Evolutionary conservation across 352 stramenopile species (phyloP), one percentile per base, ranked within the genome.

Genomic region (Phytophthora sansomeana): DNA sequence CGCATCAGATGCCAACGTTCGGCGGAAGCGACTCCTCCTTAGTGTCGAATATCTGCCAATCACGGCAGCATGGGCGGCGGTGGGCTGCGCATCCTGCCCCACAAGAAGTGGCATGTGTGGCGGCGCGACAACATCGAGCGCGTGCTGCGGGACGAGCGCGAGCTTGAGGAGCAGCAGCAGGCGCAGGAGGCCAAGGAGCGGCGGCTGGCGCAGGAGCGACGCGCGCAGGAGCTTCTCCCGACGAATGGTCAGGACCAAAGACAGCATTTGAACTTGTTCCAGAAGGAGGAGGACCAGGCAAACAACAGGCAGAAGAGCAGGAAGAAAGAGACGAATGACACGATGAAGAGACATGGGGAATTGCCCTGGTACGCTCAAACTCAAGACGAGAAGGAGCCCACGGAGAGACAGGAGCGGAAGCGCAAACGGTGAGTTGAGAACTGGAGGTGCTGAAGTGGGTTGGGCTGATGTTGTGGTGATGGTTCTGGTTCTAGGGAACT

Each of bases 41-140:
- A 24, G 21, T 24, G 21, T 39, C 3, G 9, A 39, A 39, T 39
- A 39, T 39, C 33, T 5, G 33, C 33, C 52, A 50, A 60, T 60
- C 52, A 60, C 21, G 16, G 24, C 44, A 61, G 10, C 19, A 91
- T 91, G 82, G 82, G 82, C 62, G 82, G 82, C 26, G 82, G 82
- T 36, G 82, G 82, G n/a, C 58, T 91, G 26, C 83, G 78, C 21
- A 85, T 91, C 50, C 68, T 91, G 7, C 76, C 76, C 6, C 83
- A 91, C 55, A 96, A 96, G 77, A 90, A 83, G 52, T 96, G 87
- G 87, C 85, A 96, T 63, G 87, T 96, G 26, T 96, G 87, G 87
- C 83, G 83, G 8, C 79, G 85, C 16, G 85, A 94, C 47, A 93
- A 93, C 72, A 89, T 93, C 47, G 85, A 93, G 67, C 85, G 85